Conservation (phyloP, 768 basidiomycete genomes). For the Filobasidium wieringae region DNA sequence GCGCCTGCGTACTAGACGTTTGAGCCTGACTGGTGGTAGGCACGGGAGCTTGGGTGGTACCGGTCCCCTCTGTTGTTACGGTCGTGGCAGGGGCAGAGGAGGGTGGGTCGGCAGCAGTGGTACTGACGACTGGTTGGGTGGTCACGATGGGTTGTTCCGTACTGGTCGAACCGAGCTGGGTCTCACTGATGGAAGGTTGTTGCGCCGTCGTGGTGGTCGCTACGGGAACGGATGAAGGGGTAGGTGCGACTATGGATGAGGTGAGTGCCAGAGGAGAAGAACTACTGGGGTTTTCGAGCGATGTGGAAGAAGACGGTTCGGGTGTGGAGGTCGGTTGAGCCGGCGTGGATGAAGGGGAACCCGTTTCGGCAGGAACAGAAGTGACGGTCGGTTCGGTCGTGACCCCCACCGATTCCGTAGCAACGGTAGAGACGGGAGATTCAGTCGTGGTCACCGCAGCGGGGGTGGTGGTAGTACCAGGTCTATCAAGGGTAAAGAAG, state of each 20-base stretch:
- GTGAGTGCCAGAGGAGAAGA: background rate
- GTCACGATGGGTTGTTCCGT: background rate
- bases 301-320: background rate
- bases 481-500: too few species aligned
- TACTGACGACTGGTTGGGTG: background rate
- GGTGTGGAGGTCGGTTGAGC: background rate
- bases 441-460: background rate
- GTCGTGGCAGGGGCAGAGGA: too few species aligned
- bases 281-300: background rate
- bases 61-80: background rate
- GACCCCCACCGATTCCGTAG: background rate
- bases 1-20: too few species aligned
- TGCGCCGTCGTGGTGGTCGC: background rate
- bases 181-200: background rate
- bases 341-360: background rate
- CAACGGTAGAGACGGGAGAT: background rate
- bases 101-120: background rate
- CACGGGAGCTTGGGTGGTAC: background rate
- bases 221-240: background rate
- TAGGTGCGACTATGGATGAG: background rate
- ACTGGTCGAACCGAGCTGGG: background rate
- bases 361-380: background rate
- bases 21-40: background rate
- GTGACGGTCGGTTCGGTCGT: background rate
- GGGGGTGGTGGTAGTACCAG: background rate